Evolutionary conservation across 805 yeast genomes (phyloP).

Genomic region (Metschnikowia chrysomelidarum): DNA sequence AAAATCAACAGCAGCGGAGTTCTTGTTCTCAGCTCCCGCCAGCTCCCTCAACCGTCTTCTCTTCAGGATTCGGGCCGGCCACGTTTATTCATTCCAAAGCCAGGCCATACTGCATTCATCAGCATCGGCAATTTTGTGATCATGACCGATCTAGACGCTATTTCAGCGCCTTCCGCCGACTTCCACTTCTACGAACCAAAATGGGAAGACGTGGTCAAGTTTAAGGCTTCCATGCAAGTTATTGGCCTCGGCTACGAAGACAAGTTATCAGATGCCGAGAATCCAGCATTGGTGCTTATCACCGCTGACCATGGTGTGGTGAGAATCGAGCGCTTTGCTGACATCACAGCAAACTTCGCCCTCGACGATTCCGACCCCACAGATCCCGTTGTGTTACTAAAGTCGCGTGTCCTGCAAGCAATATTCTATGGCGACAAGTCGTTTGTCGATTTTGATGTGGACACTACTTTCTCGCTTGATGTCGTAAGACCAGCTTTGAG

Average conservation of each 20-base stretch:
- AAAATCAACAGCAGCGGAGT: conserved; percentile 51
- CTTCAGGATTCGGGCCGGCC: conserved; percentile 33
- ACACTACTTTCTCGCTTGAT: conserved; percentile 27
- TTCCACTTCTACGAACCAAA: conserved; percentile 40
- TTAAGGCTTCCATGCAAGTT: conserved; percentile 51
- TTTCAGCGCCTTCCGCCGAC: conserved; percentile 22
- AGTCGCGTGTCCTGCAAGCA: conserved; percentile 82
- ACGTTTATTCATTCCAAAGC: conserved; percentile 53
- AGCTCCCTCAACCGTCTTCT: conserved; percentile 46
- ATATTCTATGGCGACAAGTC: conserved; percentile 57
- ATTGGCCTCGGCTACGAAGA: conserved; percentile 61
- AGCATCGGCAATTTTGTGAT: conserved; percentile 60
- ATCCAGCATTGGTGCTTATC: conserved; percentile 47
- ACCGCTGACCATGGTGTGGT: conserved; percentile 62
- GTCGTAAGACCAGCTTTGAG: conserved; percentile 38
- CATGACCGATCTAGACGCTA: conserved; percentile 55
- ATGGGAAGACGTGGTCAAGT: conserved; percentile 80
- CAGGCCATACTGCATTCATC: conserved; percentile 59
- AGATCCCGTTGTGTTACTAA: conserved; percentile 40
- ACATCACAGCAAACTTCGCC: conserved; percentile 8
- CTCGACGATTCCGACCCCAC: conserved; percentile 22
- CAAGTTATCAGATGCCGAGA: conserved; percentile 25
- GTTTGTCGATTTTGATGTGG: conserved; percentile 48
- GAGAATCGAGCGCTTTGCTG: conserved; percentile 49
- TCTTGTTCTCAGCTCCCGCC: conserved; percentile 61